Evolutionary conservation across 306 rosid species (phyloP), one percentile per base, ranked within the genome.

Genomic region (Cucurbita argyrosperma): DNA sequence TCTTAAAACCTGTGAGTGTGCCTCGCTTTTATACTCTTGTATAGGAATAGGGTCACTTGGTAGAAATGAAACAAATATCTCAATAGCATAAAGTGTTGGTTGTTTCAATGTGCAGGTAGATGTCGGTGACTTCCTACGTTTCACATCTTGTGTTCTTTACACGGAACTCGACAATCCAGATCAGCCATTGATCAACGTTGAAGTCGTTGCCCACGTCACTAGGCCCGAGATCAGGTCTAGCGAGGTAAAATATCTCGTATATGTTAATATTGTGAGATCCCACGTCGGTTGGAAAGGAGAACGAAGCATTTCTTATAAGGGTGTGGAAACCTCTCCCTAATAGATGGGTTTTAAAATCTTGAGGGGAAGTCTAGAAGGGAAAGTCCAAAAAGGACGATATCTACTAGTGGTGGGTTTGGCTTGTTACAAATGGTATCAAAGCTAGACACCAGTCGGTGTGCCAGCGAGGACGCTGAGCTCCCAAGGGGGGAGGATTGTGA

Each of bases 201-300:
- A 94, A 88, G 99, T 94, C 38, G 97, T 94, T 82, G 96, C 99
- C 74, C 99, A 94, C 75, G 99, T 94, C 49, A 91, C 91, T 12
- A 83, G 91, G 85, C 99, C 97, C 0, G 97, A 94, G 82, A 83
- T 94, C 38, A 84, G 97, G 77, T 82, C 96, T 62, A 85, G 92
- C 15, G 99, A 89, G 95, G 99, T 89, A 78, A 85, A 21, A 21
- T 10, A 21, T 42, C 65, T 8, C 10, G 39, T n/a, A 42, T 35
- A 39, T 39, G 6, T 52, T 18, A 38, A 37, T 10, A 21, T 6
- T 12, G 21, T 67, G 13, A 30, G 35, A 30, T 30, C 35, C 4
- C 35, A 30, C 35, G 2, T 30, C 0, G 4, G 35, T 30, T 30
- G 35, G 35, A 30, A 0, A 30, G 35, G 35, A 0, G 35, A 30